Percentiles rank a stretch among this genome's conserved stretches.
These are phyloP conservation scores for Schizochytrium sp. DNA, from an alignment of 108 stramenopile species.

Conservation along the genomic window DNA sequence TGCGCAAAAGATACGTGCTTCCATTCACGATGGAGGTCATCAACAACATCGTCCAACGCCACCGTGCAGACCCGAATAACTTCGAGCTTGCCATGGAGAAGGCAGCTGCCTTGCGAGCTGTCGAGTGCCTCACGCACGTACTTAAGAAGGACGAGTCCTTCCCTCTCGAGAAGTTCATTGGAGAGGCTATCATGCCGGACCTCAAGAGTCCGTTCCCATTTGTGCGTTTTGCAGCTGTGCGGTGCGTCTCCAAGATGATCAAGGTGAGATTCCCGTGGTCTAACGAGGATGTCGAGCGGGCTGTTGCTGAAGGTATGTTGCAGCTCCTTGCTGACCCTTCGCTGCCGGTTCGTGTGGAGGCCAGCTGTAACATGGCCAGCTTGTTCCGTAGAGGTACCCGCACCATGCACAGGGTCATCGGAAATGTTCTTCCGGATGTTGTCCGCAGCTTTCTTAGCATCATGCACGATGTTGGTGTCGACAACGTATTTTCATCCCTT, in stretches of 20 bases:
- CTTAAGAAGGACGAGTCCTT: conserved; percentile 22
- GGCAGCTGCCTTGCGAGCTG: neutral
- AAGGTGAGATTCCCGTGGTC: conserved; percentile 45
- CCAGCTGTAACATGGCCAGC: neutral
- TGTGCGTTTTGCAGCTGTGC: conserved; percentile 24
- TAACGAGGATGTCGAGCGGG: neutral
- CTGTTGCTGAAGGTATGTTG: neutral
- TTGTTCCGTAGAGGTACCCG: neutral
- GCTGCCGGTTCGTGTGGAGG: neutral
- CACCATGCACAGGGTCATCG: conserved; percentile 51
- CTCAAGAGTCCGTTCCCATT: conserved; percentile 32
- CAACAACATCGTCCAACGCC: neutral
- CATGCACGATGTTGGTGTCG: neutral
- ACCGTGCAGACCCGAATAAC: conserved; percentile 15
- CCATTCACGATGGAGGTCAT: neutral
- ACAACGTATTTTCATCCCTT: conserved; percentile 10
- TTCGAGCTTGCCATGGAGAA: conserved; percentile 16
- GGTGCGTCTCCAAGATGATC: neutral
- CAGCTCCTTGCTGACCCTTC: neutral
- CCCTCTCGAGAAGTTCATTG: conserved; percentile 9
- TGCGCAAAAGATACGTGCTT: conserved; percentile 56
- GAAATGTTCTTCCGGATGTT: conserved; percentile 2
- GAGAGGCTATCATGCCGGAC: conserved; percentile 3
- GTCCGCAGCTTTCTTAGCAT: conserved; percentile 8
- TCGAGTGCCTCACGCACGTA: neutral